phyloP scores from a whole-genome alignment of 441 rosid species.

The Biscutella laevigata region DNA sequence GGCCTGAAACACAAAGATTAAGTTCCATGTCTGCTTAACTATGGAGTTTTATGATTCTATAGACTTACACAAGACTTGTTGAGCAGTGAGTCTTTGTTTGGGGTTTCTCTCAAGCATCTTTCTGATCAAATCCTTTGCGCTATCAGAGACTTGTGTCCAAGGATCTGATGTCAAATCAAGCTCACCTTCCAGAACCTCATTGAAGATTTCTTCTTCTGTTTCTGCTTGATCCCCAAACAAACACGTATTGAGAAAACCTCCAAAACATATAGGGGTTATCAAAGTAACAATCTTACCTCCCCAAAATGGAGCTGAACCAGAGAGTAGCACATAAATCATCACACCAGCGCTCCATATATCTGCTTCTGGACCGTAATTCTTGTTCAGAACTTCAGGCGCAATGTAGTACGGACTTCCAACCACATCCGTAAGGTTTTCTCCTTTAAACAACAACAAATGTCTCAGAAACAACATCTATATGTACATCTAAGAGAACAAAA shows the following conservation, averaged over 20 bases:
- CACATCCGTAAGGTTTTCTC: slow-evolving; percentile 44
- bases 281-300: slow-evolving; percentile 34
- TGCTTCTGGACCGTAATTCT: slow-evolving; percentile 51
- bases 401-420: slow-evolving; percentile 67
- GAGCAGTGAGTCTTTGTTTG: slow-evolving; percentile 41
- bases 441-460: slow-evolving; percentile 10
- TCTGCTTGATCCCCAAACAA: slow-evolving; percentile 26
- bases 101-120: slow-evolving; percentile 54
- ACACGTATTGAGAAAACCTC: background rate
- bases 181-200: slow-evolving; percentile 48
- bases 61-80: slow-evolving; percentile 51
- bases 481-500: background rate
- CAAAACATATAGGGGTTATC: background rate
- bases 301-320: slow-evolving; percentile 70
- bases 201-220: slow-evolving; percentile 46
- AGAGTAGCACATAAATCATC: slow-evolving; percentile 44
- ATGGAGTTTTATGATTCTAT: background rate
- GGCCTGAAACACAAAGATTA: slow-evolving; percentile 30
- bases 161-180: slow-evolving; percentile 59
- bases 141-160: slow-evolving; percentile 53
- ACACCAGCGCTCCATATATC: slow-evolving; percentile 72
- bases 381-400: slow-evolving; percentile 51
- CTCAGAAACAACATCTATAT: slow-evolving; percentile 4
- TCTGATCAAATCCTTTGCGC: slow-evolving; percentile 55
- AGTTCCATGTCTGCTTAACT: background rate